These are phyloP conservation scores for Puccinia novopanici DNA, from an alignment of 1,284 basidiomycete species.

Conservation along the genomic window DNA sequence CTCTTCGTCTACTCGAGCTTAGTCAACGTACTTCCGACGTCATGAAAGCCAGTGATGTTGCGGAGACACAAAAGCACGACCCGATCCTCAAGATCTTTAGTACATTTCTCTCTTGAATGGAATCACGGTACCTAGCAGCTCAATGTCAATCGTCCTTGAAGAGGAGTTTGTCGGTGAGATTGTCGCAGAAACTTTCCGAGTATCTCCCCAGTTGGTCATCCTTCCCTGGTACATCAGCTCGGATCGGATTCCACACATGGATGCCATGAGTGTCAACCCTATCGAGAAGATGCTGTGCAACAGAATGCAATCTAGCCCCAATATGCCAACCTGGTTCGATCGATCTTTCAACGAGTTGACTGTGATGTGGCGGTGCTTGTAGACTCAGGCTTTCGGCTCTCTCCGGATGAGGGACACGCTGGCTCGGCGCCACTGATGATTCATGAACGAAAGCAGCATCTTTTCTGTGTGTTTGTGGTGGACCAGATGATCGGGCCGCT, in stretches of 20 bases:
- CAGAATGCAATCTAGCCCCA: constrained; percentile 55
- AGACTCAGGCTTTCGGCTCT: constrained; percentile 64
- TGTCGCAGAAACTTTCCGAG: constrained; percentile 67
- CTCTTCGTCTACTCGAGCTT: constrained; percentile 82
- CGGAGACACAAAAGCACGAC: constrained; percentile 72
- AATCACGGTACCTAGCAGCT: constrained; percentile 66
- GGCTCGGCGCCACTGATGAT: constrained; percentile 50
- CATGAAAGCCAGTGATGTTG: constrained; percentile 73
- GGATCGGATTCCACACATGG: constrained; percentile 49
- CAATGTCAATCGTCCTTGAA: constrained; percentile 69
- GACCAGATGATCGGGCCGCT: constrained; percentile 84
- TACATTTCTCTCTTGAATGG: constrained; percentile 76
- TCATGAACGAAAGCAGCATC: constrained; percentile 63
- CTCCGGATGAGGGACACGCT: constrained; percentile 57
- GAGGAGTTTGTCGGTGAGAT: constrained; percentile 73
- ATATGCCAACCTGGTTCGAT: constrained; percentile 70
- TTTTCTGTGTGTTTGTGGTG: constrained; percentile 86
- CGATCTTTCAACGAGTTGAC: constrained; percentile 68
- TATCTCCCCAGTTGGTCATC: constrained; percentile 72
- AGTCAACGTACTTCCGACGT: constrained; percentile 83
- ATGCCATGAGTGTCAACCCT: constrained; percentile 59
- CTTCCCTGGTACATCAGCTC: constrained; percentile 70
- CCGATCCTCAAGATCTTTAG: constrained; percentile 77
- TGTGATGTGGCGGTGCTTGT: constrained; percentile 73
- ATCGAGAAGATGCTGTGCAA: constrained; percentile 61